phyloP scores from a whole-genome alignment of 495 filamentous ascomycete species.

The Penicillium argentinense region DNA sequence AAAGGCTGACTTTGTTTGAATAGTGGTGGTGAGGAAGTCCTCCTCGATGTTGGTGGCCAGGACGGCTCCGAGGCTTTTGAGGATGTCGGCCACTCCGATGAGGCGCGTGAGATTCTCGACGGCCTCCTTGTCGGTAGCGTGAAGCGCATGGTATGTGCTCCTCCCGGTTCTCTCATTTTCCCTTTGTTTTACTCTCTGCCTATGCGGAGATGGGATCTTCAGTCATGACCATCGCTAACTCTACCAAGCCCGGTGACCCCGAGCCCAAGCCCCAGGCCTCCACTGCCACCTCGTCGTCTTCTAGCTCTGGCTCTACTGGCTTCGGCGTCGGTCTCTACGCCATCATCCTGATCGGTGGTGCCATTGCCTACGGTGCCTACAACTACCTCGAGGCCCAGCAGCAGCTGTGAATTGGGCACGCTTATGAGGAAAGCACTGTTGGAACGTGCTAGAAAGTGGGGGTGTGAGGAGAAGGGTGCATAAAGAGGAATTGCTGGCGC shows the following conservation, averaged over 20 bases:
- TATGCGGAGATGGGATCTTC: too few species aligned
- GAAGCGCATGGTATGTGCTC: slow-evolving; percentile 76
- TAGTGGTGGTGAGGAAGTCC: slow-evolving; percentile 97
- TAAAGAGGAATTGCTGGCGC: too few species aligned
- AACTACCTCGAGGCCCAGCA: slow-evolving; percentile 73
- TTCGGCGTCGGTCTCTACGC: slow-evolving; percentile 82
- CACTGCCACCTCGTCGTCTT: slow-evolving; percentile 46
- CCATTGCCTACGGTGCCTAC: slow-evolving; percentile 78
- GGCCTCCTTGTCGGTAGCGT: slow-evolving; percentile 75
- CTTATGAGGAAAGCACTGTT: too few species aligned
- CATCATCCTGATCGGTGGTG: slow-evolving; percentile 73
- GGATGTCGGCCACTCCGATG: slow-evolving; percentile 98
- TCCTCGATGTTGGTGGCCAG: slow-evolving; percentile 93
- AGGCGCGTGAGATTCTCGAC: slow-evolving; percentile 91
- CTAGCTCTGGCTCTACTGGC: slow-evolving; percentile 49
- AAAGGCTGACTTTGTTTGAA: slow-evolving; percentile 9
- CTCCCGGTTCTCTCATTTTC: slow-evolving; percentile 4
- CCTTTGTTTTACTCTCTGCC: too few species aligned
- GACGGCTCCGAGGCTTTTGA: slow-evolving; percentile 98
- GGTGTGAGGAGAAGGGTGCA: too few species aligned
- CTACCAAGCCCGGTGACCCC: slow-evolving; percentile 77
- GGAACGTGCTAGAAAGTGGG: too few species aligned
- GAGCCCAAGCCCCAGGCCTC: slow-evolving; percentile 62
- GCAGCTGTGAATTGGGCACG: slow-evolving; percentile 23
- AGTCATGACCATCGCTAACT: slow-evolving; percentile 9